These are phyloP conservation scores for Gaertneriomyces sp. DNA, from an alignment of 192 early-diverging fungal genomes.

Conservation along the genomic window DNA sequence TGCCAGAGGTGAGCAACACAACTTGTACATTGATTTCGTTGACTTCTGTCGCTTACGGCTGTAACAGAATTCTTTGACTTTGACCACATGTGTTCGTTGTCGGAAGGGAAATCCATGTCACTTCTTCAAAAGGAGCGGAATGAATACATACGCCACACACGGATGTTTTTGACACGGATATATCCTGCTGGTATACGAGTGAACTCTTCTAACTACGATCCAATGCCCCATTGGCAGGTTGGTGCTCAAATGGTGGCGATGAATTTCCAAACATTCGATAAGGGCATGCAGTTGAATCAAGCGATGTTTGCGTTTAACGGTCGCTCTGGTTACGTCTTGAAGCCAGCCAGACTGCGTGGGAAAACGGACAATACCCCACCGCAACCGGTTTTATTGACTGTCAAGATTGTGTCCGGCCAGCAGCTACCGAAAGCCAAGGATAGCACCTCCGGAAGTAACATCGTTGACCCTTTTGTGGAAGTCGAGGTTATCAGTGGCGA, in stretches of 20 bases:
- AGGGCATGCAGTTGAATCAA: slow-evolving; percentile 75
- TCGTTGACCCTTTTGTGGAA: slow-evolving; percentile 60
- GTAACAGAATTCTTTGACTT: slow-evolving; percentile 53
- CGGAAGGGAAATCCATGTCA: slow-evolving; percentile 60
- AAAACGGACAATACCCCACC: background rate
- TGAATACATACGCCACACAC: slow-evolving; percentile 58
- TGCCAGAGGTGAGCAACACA: slow-evolving; percentile 41
- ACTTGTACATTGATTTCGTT: background rate
- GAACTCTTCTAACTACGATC: slow-evolving; percentile 80
- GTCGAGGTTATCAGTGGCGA: slow-evolving; percentile 52
- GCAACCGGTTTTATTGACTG: slow-evolving; percentile 1
- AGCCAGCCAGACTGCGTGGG: slow-evolving; percentile 45
- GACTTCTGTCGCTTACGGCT: slow-evolving; percentile 7
- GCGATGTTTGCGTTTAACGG: slow-evolving; percentile 78
- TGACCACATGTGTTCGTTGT: slow-evolving; percentile 70
- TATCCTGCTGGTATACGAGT: slow-evolving; percentile 80
- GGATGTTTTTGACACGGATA: slow-evolving; percentile 64
- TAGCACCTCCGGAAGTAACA: slow-evolving; percentile 33
- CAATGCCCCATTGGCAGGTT: slow-evolving; percentile 71
- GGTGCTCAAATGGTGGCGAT: slow-evolving; percentile 87
- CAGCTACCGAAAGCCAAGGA: slow-evolving; percentile 66
- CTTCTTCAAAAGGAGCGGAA: slow-evolving; percentile 48
- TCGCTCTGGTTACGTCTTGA: slow-evolving; percentile 77
- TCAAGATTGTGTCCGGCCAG: slow-evolving; percentile 62
- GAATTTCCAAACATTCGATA: slow-evolving; percentile 83